These are phyloP conservation scores for Hypoxylon sp. DNA, from an alignment of 2,329 filamentous ascomycete species.

Conservation along the genomic window DNA sequence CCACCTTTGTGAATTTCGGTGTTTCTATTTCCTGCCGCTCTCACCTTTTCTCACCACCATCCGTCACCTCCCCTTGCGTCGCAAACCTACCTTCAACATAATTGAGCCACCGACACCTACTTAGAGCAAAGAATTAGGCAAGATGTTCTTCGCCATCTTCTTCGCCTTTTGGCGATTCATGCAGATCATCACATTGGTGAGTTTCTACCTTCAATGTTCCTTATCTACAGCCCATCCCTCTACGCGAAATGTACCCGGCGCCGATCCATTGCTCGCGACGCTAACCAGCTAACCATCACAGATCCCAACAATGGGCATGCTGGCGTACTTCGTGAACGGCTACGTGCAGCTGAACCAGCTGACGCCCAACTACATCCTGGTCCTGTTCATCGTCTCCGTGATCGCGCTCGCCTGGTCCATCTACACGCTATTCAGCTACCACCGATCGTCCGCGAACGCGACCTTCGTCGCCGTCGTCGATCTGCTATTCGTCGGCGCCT, in stretches of 20 bases:
- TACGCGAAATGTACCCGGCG: background rate
- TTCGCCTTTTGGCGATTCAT: conserved; percentile 75
- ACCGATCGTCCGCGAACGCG: conserved; percentile 73
- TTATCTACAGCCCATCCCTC: background rate
- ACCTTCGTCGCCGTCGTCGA: conserved; percentile 73
- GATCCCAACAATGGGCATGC: conserved; percentile 77
- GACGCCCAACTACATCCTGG: conserved; percentile 74
- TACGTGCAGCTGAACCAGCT: conserved; percentile 70
- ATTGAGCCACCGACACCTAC: background rate
- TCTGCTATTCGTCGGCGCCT: conserved; percentile 72
- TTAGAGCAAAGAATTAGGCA: conserved; percentile 44
- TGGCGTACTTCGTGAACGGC: conserved; percentile 75
- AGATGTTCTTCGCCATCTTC: conserved; percentile 74
- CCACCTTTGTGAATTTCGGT: conserved; percentile 6
- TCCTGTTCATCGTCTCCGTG: conserved; percentile 77
- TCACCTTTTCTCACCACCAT: conserved; percentile 20
- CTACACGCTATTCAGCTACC: conserved; percentile 77
- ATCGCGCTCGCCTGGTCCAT: conserved; percentile 75
- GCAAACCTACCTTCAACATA: conserved; percentile 12
- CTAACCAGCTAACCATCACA: conserved; percentile 51
- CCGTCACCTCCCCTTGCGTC: conserved; percentile 6
- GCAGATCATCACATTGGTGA: conserved; percentile 75
- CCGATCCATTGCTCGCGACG: background rate
- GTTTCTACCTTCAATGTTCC: conserved; percentile 41
- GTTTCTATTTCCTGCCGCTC: conserved; percentile 15